Base-by-base conservation (phyloP, 148 eudicot genomes). In the Fagopyrum tataricum region DNA sequence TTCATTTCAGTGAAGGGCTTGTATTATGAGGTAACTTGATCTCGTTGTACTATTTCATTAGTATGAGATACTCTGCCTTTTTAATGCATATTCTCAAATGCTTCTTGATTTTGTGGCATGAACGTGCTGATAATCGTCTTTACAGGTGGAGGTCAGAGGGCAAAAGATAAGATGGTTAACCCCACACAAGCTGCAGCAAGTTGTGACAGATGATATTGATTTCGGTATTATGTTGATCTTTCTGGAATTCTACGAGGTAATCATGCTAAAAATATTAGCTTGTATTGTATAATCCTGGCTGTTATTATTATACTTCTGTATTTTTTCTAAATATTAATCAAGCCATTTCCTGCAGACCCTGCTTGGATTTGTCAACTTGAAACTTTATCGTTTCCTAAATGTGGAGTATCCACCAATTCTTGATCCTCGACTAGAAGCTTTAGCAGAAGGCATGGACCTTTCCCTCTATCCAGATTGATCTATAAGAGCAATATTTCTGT, bases 1-100 rank as follows among this genome's bases (percentile, higher is more conserved):
- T 95, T 90, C 70, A 84, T 95, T 44, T 95, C 98, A 24, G 97
- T 95, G 75, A 95, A 95, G 85, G 98, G 98, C 76, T 91, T 91
- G 62, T 95, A 95, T 81, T 95, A 88, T 70, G 97, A 91, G 93
- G 97, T 95, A 7, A 24, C 21, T 37, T 39, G 1, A 2, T 56
- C 23, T 31, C 39, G 46, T 49, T 61, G n/a, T 71, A 23, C 17
- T 1, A 71, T 64, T 64, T 37, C n/a, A 37, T 15, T 31, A 14
- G 14, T 12, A 39, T 39, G 18, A 14, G 67, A 4, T 61, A 26
- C 41, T 61, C 7, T 11, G 7, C 17, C 2, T 12, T 61, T 24
- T 26, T 15, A 0, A 4, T 39, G 37, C 10, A 8, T 39, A 37
- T 43, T 70, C 6, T 18, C 20, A 4, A 46, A 8, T n/a, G 2